Evolutionary conservation across 2,329 filamentous ascomycete genomes (phyloP), one percentile per base, ranked within the genome.

Genomic region (Neofusicoccum umdonicola): DNA sequence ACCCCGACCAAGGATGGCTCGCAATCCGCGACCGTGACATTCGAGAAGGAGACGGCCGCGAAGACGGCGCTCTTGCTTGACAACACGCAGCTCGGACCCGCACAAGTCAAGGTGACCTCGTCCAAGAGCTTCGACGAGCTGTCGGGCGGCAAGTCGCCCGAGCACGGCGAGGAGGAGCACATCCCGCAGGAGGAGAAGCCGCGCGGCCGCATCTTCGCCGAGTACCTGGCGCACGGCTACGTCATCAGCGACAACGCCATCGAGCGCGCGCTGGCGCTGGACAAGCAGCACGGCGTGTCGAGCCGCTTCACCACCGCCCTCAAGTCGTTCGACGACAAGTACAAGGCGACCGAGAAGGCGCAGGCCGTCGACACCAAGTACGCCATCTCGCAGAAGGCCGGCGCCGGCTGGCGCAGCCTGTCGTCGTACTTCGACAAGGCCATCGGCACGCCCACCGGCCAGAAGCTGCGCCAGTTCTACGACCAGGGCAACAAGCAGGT

Each of bases 141-240:
- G 60, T 82, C 84, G 61, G 85, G 86, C 58, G 83, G 85, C 54
- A 87, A 90, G 44, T 74, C 74, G 31, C 71, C 82, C 69, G 81
- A 84, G 64, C 75, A 79, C 57, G 74, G 73, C 34, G 79, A 80
- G 65, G 85, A 88, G 66, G 83, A 92, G 71, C 87, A 93, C 71
- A 88, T 98, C 72, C 88, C 89, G 13, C 95, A 99, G 77, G 95
- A 99, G 80, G 93, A 98, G 83, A 99, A 99, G 85, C 95, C 95
- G 15, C 90, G 93, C 72, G 88, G 91, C 45, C 92, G 95, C 72
- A 97, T 99, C 77, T 80, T 97, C 58, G 95, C 95, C 69, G 95
- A 99, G 82, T 97, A 98, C 79, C 90, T 99, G 39, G 93, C 95
- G 11, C 92, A 97, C 73, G 95, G 95, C 71, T 99, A 99, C 81